Percentiles rank a stretch among this genome's conserved stretches.
These are phyloP conservation scores for Mycena indigotica DNA, from an alignment of 768 basidiomycete species.

Conservation along the genomic window DNA sequence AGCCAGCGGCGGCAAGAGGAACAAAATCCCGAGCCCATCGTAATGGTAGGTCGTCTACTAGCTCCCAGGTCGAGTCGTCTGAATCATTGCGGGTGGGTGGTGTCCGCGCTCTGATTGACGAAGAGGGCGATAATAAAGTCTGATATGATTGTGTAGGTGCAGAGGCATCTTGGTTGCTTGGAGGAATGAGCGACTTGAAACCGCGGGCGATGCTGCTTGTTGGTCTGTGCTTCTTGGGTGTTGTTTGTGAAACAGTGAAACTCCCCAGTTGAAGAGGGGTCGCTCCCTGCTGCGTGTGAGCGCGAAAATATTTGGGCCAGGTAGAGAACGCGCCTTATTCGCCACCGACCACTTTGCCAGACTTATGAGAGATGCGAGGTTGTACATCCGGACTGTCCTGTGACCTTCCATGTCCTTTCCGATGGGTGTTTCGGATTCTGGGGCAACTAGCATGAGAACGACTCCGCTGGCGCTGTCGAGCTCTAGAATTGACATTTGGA, in stretches of 20 bases:
- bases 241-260: background rate
- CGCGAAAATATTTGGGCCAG: conserved; percentile 57
- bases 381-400: conserved; percentile 79
- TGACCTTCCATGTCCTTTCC: conserved; percentile 57
- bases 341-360: conserved; percentile 74
- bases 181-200: conserved; percentile 12
- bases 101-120: conserved; percentile 5
- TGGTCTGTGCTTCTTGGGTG: no score
- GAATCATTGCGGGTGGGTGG: conserved; percentile 29
- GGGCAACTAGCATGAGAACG: conserved; percentile 73
- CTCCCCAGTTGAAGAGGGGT: conserved; percentile 45
- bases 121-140: conserved; percentile 32
- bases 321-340: conserved; percentile 66
- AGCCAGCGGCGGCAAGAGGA: conserved; percentile 68
- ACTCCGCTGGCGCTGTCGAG: conserved; percentile 64
- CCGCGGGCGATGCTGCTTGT: conserved; percentile 22
- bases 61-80: conserved; percentile 65
- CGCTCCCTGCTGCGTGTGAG: conserved; percentile 41
- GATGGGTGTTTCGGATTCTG: conserved; percentile 49
- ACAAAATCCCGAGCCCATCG: conserved; percentile 90
- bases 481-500: conserved; percentile 78
- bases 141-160: conserved; percentile 34
- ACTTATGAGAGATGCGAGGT: conserved; percentile 70
- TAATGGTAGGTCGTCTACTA: conserved; percentile 71
- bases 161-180: background rate